phyloP scores from a whole-genome alignment of 768 basidiomycete genomes.

The Infundibulicybe gibba region DNA sequence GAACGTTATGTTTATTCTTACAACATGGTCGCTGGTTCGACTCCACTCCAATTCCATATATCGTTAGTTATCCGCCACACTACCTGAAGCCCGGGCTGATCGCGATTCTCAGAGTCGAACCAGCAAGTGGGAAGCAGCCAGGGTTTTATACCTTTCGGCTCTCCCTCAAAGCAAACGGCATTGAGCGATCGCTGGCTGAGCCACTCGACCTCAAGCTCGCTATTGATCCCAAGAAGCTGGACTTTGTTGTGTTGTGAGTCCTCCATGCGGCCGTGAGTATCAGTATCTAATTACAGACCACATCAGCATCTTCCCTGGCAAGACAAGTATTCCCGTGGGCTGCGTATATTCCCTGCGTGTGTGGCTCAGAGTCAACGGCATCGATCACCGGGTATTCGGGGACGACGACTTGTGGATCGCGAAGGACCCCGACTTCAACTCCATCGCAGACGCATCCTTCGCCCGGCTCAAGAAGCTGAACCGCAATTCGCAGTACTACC shows the following conservation, averaged over 20 bases:
- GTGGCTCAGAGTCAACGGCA: slow-evolving; percentile 55
- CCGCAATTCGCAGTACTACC: slow-evolving; percentile 47
- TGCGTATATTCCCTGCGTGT: slow-evolving; percentile 57
- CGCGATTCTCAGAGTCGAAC: slow-evolving; percentile 37
- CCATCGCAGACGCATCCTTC: slow-evolving; percentile 54
- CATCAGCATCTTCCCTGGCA: slow-evolving; percentile 58
- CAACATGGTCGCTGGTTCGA: slow-evolving; percentile 36
- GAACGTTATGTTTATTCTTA: slow-evolving; percentile 55
- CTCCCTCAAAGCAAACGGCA: slow-evolving; percentile 48
- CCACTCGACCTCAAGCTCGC: slow-evolving; percentile 41
- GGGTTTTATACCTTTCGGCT: slow-evolving; percentile 53
- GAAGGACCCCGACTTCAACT: slow-evolving; percentile 59
- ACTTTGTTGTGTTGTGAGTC: slow-evolving; percentile 62
- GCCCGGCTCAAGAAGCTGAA: slow-evolving; percentile 42
- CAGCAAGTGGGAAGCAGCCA: slow-evolving; percentile 33
- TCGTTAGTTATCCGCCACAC: slow-evolving; percentile 33
- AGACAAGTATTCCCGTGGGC: slow-evolving; percentile 47
- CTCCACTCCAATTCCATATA: slow-evolving; percentile 46
- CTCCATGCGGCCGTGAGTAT: neutral
- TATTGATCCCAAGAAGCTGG: slow-evolving; percentile 50
- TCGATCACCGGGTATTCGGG: slow-evolving; percentile 62
- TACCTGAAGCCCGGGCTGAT: neutral
- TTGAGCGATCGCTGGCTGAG: slow-evolving; percentile 51
- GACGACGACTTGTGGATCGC: slow-evolving; percentile 67
- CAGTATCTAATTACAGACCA: slow-evolving; percentile 5